A percentile compares a stretch with the other conserved stretches of the same genome.
These are phyloP conservation scores for Pichia sp. DNA, from an alignment of 1,139 yeast species.

Conservation along the genomic window DNA sequence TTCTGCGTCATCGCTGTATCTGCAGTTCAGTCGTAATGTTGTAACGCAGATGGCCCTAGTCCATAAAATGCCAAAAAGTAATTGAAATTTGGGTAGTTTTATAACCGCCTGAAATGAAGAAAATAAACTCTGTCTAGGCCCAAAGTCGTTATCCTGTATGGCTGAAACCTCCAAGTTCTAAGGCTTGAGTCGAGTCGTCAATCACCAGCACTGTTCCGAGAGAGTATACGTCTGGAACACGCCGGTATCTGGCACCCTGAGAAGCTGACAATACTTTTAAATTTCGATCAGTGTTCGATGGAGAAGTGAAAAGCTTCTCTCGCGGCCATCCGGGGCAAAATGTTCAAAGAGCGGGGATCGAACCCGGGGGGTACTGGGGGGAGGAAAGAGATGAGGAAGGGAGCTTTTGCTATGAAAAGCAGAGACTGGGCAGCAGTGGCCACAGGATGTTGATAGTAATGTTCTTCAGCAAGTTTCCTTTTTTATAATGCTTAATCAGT, in stretches of 20 bases:
- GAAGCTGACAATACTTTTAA: background rate
- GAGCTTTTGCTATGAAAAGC: no score
- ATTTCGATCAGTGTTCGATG: background rate
- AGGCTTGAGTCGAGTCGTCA: no score
- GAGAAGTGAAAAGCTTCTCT: background rate
- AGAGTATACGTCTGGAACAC: background rate
- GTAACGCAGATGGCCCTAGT: background rate
- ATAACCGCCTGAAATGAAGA: background rate
- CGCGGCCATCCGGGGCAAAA: background rate
- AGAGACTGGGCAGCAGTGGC: no score
- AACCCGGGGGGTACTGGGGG: background rate
- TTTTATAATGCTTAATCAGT: no score
- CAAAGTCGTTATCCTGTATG: background rate
- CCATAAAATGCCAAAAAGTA: background rate
- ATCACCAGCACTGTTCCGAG: no score
- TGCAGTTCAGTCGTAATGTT: background rate
- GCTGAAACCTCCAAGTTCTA: background rate
- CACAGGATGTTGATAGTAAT: no score
- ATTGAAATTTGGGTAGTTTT: background rate
- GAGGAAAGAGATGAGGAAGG: background rate
- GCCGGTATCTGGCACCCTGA: background rate
- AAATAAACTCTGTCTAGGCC: no score
- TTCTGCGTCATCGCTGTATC: conserved; percentile 19
- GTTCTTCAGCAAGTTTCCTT: no score
- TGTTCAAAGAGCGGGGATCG: background rate